Evolutionary conservation across 1,284 basidiomycete species (phyloP).

Genomic region (Sporisorium exsertum): DNA sequence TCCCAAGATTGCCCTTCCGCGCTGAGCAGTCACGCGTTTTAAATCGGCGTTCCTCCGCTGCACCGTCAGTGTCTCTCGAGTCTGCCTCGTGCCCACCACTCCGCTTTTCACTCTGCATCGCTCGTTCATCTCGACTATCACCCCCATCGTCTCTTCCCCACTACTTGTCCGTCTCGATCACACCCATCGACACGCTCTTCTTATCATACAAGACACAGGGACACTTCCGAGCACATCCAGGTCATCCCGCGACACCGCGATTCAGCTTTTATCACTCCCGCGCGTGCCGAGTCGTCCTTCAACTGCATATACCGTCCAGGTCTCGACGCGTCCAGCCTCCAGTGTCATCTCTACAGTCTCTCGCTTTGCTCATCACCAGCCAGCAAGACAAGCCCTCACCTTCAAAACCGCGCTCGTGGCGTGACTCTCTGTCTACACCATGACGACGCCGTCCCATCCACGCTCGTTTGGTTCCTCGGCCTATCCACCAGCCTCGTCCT

Average conservation of each 20-base stretch:
- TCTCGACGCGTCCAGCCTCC: conserved; percentile 16
- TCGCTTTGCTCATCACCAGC: conserved; percentile 1
- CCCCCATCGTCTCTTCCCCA: neutral
- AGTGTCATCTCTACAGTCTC: neutral
- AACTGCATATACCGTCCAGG: conserved; percentile 15
- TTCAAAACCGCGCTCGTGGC: conserved; percentile 19
- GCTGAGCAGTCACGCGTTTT: conserved; percentile 22
- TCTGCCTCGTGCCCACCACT: conserved; percentile 12
- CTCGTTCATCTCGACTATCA: conserved; percentile 4
- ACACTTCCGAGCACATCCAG: neutral
- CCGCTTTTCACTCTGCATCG: neutral
- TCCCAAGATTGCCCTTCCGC: neutral
- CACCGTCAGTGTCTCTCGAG: neutral
- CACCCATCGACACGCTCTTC: neutral
- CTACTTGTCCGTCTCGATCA: neutral
- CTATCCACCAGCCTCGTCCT: conserved; percentile 37
- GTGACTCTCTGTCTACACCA: conserved; percentile 11
- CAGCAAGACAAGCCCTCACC: conserved; percentile 10
- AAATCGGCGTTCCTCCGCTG: conserved; percentile 10
- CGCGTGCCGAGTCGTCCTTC: neutral
- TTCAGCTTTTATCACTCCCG: neutral
- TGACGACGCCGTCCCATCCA: conserved; percentile 51
- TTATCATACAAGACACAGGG: neutral
- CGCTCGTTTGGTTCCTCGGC: conserved; percentile 34
- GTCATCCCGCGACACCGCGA: neutral